phyloP scores from a whole-genome alignment of 768 basidiomycete genomes.

The Serpula lacrymans region DNA sequence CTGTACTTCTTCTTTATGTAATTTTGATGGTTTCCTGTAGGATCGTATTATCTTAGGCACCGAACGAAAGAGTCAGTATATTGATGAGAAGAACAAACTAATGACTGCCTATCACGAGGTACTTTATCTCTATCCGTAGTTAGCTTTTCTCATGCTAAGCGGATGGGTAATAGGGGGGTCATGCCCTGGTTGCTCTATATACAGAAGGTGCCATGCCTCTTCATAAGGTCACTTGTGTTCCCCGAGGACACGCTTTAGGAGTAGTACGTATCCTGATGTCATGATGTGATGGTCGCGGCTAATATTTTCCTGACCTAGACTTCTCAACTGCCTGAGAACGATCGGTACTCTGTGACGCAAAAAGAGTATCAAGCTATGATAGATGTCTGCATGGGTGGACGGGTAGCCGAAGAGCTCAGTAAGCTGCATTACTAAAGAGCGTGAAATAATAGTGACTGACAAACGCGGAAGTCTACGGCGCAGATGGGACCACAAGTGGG shows the following conservation, averaged over 20 bases:
- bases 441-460: slow-evolving; percentile 9
- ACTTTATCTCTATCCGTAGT: slow-evolving; percentile 19
- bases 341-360: slow-evolving; percentile 65
- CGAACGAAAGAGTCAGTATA: slow-evolving; percentile 86
- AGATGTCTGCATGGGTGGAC: slow-evolving; percentile 92
- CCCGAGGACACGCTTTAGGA: slow-evolving; percentile 91
- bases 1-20: not conserved
- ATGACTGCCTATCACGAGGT: slow-evolving; percentile 97
- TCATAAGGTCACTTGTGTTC: slow-evolving; percentile 97
- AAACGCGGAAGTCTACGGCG: slow-evolving; percentile 66
- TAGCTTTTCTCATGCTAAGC: not conserved
- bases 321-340: slow-evolving; percentile 72
- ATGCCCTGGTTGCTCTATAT: slow-evolving; percentile 91
- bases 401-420: slow-evolving; percentile 92
- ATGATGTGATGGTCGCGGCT: slow-evolving; percentile 6
- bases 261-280: slow-evolving; percentile 48
- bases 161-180: slow-evolving; percentile 62
- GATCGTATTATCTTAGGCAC: slow-evolving; percentile 97
- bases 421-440: slow-evolving; percentile 22
- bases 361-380: slow-evolving; percentile 79
- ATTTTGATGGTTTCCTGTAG: slow-evolving; percentile 31
- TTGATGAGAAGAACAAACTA: slow-evolving; percentile 81
- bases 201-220: slow-evolving; percentile 95
- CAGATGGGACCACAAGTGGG: slow-evolving; percentile 86
- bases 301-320: slow-evolving; percentile 45